Base-by-base conservation (phyloP, 1,284 basidiomycete genomes). In the Malassezia globosa region DNA sequence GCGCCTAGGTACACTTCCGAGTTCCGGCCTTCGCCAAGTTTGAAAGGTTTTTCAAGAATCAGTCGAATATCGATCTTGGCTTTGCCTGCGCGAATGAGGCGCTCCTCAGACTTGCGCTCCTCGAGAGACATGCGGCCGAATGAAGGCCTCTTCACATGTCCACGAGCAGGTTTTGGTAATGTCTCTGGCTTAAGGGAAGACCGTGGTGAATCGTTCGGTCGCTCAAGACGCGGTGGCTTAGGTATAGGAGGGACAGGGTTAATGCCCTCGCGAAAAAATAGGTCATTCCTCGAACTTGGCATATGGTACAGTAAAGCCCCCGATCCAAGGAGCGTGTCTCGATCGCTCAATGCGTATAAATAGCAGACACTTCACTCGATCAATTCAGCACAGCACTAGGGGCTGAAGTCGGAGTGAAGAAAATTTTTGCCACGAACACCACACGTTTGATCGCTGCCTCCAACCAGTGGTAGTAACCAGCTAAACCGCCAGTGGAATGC, bases 11-110 rank as follows among this genome's bases (percentile, higher is more conserved):
- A 70, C 7, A 69, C 66, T 10, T 60, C 59, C 16, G 63, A 64
- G 42, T 64, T 65, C 5, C 66, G 51, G 7, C 67, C 67, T 31
- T 69, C 64, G 18, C 66, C 67, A 7, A 70, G 57, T 18, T 63
- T 44, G 37, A 51, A 69, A n/a, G 63, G 57, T 18, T 48, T 54
- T 11, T 52, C 46, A 14, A 64, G 62, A 37, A 58, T 57, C 8
- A 69, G 60, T 0, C 67, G 60, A 26, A 66, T 59, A 19, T 63
- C 58, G 25, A 69, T 50, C 25, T 62, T 60, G 4, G 38, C 35
- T 10, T 64, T 61, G 5, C 54, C 51, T 16, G 56, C 45, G 3
- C 61, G 52, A 29, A 66, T 68, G 7, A 60, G 49, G 3, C 48
- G 54, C 42, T 58, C 51, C 46, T 68, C 65, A 11, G 51, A 42